A percentile compares a stretch with the other conserved stretches of the same genome.
Conservation (phyloP, 2,329 filamentous ascomycete genomes). For the Mariannaea sp. region DNA sequence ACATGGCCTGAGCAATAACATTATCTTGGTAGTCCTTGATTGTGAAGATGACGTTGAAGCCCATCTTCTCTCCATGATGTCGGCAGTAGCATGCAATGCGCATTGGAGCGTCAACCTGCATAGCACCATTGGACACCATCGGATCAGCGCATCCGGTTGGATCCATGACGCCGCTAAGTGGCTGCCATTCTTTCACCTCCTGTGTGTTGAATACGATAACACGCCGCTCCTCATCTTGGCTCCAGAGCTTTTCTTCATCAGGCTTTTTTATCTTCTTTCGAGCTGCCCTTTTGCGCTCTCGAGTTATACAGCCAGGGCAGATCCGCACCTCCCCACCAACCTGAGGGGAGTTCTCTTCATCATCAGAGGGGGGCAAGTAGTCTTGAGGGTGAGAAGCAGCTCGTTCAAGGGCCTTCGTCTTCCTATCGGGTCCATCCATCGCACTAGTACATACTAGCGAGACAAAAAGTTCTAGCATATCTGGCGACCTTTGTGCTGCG, state of each 20-base stretch:
- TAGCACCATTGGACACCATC: slow-evolving; percentile 60
- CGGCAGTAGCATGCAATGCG: slow-evolving; percentile 96
- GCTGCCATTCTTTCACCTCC: slow-evolving; percentile 83
- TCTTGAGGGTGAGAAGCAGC: slow-evolving; percentile 50
- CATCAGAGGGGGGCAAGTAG: slow-evolving; percentile 48
- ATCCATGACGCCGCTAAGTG: slow-evolving; percentile 57
- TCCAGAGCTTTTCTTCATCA: slow-evolving; percentile 89
- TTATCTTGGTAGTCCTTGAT: slow-evolving; percentile 80
- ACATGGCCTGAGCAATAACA: slow-evolving; percentile 82
- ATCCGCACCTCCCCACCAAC: slow-evolving; percentile 95
- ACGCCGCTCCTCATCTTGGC: slow-evolving; percentile 75
- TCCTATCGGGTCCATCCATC: slow-evolving; percentile 73
- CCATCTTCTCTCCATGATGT: slow-evolving; percentile 90
- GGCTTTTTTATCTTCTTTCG: slow-evolving; percentile 93
- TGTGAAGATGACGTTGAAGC: slow-evolving; percentile 93
- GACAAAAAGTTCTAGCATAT: slow-evolving; percentile 79
- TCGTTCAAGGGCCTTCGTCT: slow-evolving; percentile 68
- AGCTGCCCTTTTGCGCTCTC: slow-evolving; percentile 88
- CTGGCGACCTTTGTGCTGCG: slow-evolving; percentile 65
- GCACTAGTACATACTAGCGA: slow-evolving; percentile 91
- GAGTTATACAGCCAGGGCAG: slow-evolving; percentile 86
- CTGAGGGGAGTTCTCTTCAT: slow-evolving; percentile 72
- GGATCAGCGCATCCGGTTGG: slow-evolving; percentile 51
- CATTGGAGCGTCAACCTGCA: slow-evolving; percentile 88
- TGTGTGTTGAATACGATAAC: slow-evolving; percentile 92